Evolutionary conservation across 805 yeast genomes (phyloP), one percentile per base, ranked within the genome.

Genomic region (Saccharomycopsis javanensis): DNA sequence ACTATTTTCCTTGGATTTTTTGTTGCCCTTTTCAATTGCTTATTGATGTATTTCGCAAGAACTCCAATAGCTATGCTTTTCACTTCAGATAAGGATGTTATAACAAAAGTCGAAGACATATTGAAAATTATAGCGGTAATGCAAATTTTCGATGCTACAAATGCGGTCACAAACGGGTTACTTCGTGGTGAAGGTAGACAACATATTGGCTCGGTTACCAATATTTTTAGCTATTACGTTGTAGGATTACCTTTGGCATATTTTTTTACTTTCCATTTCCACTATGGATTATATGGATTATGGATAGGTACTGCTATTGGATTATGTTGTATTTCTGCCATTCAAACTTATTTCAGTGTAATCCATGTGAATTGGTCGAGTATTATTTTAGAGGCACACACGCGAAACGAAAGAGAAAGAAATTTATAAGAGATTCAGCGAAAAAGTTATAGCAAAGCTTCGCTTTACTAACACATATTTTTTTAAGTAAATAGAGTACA

Each of bases 151-250:
- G 94, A 86, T 68, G 83, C 84, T 10, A 70, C 82, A 64, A 79
- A 84, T 61, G 86, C 88, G 15, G 81, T 84, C 53, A 79, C 86
- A 0, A 90, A 88, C 15, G 92, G 92, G 15, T 77, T 88, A 59
- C 72, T 86, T 55, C 76, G 94, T 66, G 92, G 92, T 5, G 91
- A 85, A 70, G 92, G 92, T 15, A 80, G 80, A 68, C 85, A 84
- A 48, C 78, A 76, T 63, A 76, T 83, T 37, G 85, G 86, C 0
- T 85, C 86, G 1, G 75, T 75, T 54, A 75, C 82, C 34, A 81
- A 81, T 59, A 67, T 83, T 61, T 58, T 80, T 34, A 72, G 84
- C 5, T 83, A 83, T 67, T 83, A 84, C 62, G 70, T 79, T 50
- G 67, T 84, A 33, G 88, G 88, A 11, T 70, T 84, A 16, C 90